Evolutionary conservation across 2,329 filamentous ascomycete species (phyloP).

Genomic region (Diaporthe ilicicola): DNA sequence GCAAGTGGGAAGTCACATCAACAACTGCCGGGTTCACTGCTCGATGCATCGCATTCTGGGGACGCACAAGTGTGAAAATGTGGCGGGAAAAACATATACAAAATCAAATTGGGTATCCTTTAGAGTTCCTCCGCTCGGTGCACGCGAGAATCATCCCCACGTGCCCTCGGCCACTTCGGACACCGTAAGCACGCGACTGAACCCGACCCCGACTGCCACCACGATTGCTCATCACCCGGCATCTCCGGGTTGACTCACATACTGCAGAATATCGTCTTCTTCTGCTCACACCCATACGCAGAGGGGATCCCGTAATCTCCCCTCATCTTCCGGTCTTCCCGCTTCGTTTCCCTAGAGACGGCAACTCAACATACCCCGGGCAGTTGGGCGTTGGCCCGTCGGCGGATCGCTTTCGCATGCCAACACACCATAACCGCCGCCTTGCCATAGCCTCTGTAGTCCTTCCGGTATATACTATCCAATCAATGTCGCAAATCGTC

Average conservation of each 20-base stretch:
- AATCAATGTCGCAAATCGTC: background rate
- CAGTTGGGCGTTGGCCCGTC: background rate
- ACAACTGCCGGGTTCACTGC: background rate
- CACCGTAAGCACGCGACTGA: background rate
- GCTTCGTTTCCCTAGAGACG: background rate
- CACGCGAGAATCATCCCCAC: background rate
- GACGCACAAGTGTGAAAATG: background rate
- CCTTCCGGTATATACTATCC: background rate
- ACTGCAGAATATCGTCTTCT: background rate
- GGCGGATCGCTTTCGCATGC: background rate
- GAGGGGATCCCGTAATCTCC: background rate
- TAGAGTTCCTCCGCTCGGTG: background rate
- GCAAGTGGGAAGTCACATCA: background rate
- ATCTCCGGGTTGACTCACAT: background rate
- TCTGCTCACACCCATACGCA: background rate
- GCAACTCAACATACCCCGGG: background rate
- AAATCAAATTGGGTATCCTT: conserved; percentile 24
- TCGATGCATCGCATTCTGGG: background rate
- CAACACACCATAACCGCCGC: too few relatives aligned
- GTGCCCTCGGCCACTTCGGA: conserved; percentile 11
- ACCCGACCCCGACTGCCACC: background rate
- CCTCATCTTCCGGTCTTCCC: background rate
- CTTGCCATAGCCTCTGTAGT: background rate
- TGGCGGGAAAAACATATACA: background rate
- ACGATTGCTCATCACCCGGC: background rate